Evolutionary conservation across 1,284 basidiomycete species (phyloP).

Genomic region (Pascua sp.): DNA sequence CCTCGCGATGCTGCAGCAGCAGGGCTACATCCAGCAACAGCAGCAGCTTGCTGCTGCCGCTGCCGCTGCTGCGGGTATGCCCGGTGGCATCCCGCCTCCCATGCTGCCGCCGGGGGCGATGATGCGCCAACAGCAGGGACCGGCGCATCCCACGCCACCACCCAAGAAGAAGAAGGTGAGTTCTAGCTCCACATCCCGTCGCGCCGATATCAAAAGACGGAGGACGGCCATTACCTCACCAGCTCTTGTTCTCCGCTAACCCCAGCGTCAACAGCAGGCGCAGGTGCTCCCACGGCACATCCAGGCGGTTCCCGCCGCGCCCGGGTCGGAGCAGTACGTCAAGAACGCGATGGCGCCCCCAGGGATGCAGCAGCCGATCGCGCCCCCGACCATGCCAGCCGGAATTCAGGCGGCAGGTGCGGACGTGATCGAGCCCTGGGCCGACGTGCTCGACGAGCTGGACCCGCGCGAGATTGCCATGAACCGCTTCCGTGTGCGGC

Average conservation of each 20-base stretch:
- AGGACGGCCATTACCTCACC: background rate
- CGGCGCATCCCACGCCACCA: background rate
- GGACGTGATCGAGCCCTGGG: conserved; percentile 37
- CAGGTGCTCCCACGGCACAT: conserved; percentile 10
- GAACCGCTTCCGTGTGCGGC: conserved; percentile 38
- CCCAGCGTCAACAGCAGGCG: conserved; percentile 6
- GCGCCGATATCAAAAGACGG: background rate
- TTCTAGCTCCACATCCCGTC: background rate
- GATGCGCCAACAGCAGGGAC: background rate
- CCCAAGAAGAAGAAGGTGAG: conserved; percentile 9
- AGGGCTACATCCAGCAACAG: conserved; percentile 15
- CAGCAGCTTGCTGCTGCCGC: conserved; percentile 14
- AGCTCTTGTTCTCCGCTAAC: background rate
- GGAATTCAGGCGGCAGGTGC: background rate
- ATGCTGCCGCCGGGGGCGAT: conserved; percentile 1
- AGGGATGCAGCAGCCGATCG: conserved; percentile 1
- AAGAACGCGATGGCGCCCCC: conserved; percentile 27
- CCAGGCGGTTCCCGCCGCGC: background rate
- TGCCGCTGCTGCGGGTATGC: background rate
- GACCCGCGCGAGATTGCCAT: conserved; percentile 44
- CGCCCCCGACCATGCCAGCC: conserved; percentile 1
- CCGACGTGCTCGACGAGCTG: conserved; percentile 42
- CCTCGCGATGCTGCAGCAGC: conserved; percentile 19
- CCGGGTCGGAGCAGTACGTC: conserved; percentile 27
- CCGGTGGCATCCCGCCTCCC: conserved; percentile 2